These are phyloP conservation scores for Magnusiomyces tetraspermus DNA, from an alignment of 1,139 yeast genomes.

Conservation along the genomic window DNA sequence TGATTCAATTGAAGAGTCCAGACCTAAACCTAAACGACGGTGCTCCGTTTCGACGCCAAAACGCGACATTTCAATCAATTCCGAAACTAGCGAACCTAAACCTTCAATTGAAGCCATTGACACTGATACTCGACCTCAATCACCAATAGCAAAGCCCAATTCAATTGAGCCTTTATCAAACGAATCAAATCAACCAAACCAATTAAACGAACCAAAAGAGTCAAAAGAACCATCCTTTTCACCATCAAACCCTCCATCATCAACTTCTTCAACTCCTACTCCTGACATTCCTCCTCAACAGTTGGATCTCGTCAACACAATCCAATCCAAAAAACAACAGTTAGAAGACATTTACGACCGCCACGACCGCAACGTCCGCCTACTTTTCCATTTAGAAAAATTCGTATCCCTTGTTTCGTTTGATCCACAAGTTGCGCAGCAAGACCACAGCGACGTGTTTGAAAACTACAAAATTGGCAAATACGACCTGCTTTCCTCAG, in stretches of 20 bases:
- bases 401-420: slow-evolving; percentile 51
- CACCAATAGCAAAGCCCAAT: too few relatives aligned
- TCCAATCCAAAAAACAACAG: slow-evolving; percentile 14
- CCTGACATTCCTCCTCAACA: not conserved
- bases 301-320: not conserved
- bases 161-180: not conserved
- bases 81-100: too few relatives aligned
- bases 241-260: not conserved
- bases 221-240: too few relatives aligned
- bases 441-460: slow-evolving; percentile 34
- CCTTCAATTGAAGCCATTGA: too few relatives aligned
- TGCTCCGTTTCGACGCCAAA: too few relatives aligned
- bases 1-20: too few relatives aligned
- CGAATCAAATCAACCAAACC: too few relatives aligned
- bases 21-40: too few relatives aligned
- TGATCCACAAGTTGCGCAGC: slow-evolving; percentile 47
- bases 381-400: slow-evolving; percentile 50
- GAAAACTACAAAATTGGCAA: slow-evolving; percentile 25
- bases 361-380: slow-evolving; percentile 40
- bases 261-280: too few relatives aligned
- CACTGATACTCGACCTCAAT: too few relatives aligned
- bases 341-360: slow-evolving; percentile 34
- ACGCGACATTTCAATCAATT: too few relatives aligned
- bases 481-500: slow-evolving; percentile 35
- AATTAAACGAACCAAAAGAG: too few relatives aligned